These are phyloP conservation scores for Ogataea wickerhamii DNA, from an alignment of 805 yeast species.

Conservation along the genomic window DNA sequence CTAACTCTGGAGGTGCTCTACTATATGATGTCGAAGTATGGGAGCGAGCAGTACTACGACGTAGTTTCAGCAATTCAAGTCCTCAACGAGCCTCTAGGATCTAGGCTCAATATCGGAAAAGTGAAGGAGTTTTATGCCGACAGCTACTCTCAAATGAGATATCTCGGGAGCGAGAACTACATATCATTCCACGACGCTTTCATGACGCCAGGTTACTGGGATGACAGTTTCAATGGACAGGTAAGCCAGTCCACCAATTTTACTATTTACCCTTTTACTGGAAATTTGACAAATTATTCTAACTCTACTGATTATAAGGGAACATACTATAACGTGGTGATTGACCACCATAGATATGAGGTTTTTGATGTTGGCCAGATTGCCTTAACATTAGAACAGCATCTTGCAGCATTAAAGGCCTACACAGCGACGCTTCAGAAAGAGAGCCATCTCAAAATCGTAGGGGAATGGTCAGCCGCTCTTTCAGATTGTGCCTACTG, in stretches of 20 bases:
- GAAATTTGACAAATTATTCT: conserved; percentile 6
- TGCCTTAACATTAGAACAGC: conserved; percentile 53
- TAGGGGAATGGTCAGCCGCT: conserved; percentile 73
- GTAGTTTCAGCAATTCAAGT: conserved; percentile 68
- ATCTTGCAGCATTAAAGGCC: conserved; percentile 49
- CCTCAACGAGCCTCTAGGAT: conserved; percentile 68
- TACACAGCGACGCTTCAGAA: conserved; percentile 42
- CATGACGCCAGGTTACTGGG: conserved; percentile 52
- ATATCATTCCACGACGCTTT: conserved; percentile 70
- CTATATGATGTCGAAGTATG: conserved; percentile 50
- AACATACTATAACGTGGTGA: conserved; percentile 59
- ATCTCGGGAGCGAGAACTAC: conserved; percentile 34
- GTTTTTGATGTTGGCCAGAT: conserved; percentile 72
- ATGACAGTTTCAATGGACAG: conserved; percentile 35
- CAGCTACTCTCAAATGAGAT: conserved; percentile 44
- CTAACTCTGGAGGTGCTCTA: conserved; percentile 49
- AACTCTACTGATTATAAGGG: conserved; percentile 12
- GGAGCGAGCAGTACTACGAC: conserved; percentile 44
- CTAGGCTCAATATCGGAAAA: conserved; percentile 42
- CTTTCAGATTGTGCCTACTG: conserved; percentile 67
- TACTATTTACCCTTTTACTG: conserved; percentile 9
- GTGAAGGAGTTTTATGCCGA: conserved; percentile 38
- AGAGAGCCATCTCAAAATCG: conserved; percentile 47
- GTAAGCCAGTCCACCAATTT: conserved; percentile 12
- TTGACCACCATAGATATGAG: conserved; percentile 91